Evolutionary conservation across 176 grass and related monocot species (phyloP).

Genomic region (Avena sativa): DNA sequence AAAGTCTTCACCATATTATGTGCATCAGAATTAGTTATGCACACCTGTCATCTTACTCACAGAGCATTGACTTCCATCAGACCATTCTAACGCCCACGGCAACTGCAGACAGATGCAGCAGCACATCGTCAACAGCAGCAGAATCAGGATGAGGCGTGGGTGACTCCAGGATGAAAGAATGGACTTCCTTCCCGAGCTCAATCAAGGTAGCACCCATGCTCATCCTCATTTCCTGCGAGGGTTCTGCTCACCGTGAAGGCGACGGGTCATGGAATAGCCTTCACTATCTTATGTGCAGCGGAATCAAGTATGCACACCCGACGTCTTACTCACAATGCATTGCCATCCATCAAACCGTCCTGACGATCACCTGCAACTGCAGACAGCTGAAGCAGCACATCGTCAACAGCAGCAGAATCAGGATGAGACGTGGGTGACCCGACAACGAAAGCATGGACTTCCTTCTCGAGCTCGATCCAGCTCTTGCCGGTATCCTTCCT

Average conservation of each 20-base stretch:
- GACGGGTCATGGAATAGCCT: not conserved
- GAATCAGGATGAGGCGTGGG: constrained; percentile 45
- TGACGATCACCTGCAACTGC: constrained; percentile 48
- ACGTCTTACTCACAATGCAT: constrained; percentile 40
- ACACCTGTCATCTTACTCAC: constrained; percentile 36
- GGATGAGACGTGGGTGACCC: constrained; percentile 43
- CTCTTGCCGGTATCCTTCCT: constrained; percentile 90
- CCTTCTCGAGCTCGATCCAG: constrained; percentile 80
- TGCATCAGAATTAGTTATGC: not conserved
- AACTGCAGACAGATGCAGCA: constrained; percentile 44
- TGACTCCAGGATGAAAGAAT: constrained; percentile 43
- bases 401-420: constrained; percentile 39
- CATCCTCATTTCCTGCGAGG: not conserved
- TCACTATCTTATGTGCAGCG: not conserved
- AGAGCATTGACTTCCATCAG: constrained; percentile 41
- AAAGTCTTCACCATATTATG: not conserved
- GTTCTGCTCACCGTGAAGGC: not conserved
- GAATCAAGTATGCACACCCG: not conserved
- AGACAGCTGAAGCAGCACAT: constrained; percentile 51
- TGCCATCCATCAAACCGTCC: constrained; percentile 41
- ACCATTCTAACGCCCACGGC: constrained; percentile 42
- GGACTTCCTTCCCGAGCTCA: constrained; percentile 57
- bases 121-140: constrained; percentile 43
- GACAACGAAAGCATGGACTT: constrained; percentile 53
- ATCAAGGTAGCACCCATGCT: not conserved